A percentile compares a stretch with the other conserved stretches of the same genome.
Evolutionary conservation across 176 grass and related monocot species (phyloP).

Genomic region (Canna indica): DNA sequence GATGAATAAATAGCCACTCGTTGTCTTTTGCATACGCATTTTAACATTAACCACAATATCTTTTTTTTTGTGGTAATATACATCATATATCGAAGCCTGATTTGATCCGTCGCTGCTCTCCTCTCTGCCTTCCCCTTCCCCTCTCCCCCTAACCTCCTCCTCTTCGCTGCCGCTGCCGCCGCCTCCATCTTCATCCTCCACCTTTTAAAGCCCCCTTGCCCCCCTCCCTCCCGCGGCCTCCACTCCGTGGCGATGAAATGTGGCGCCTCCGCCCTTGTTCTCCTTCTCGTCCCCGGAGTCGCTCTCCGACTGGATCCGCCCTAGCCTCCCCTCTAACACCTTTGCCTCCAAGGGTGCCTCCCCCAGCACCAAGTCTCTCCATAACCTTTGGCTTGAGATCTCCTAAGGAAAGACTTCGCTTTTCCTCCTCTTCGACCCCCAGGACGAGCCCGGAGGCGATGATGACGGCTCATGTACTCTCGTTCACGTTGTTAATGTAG

Average conservation of each 20-base stretch:
- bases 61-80: neutral
- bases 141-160: conserved; percentile 6
- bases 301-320: conserved; percentile 49
- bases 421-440: conserved; percentile 1
- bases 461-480: neutral
- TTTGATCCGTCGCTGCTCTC: neutral
- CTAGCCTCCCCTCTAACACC: conserved; percentile 31
- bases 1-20: no score
- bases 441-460: neutral
- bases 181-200: neutral
- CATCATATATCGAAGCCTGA: neutral
- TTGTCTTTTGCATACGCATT: no score
- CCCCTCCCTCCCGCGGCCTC: neutral
- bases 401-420: conserved; percentile 59
- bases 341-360: conserved; percentile 50
- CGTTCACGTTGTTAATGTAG: conserved; percentile 68
- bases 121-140: conserved; percentile 4
- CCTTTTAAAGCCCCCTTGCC: neutral
- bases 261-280: conserved; percentile 12
- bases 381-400: conserved; percentile 83
- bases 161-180: conserved; percentile 10
- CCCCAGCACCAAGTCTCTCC: conserved; percentile 60
- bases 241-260: neutral
- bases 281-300: conserved; percentile 58
- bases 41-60: no score